Percentiles rank a stretch among this genome's conserved stretches.
phyloP scores from a whole-genome alignment of 2,329 filamentous ascomycete genomes.

The Neospermospora avenae region DNA sequence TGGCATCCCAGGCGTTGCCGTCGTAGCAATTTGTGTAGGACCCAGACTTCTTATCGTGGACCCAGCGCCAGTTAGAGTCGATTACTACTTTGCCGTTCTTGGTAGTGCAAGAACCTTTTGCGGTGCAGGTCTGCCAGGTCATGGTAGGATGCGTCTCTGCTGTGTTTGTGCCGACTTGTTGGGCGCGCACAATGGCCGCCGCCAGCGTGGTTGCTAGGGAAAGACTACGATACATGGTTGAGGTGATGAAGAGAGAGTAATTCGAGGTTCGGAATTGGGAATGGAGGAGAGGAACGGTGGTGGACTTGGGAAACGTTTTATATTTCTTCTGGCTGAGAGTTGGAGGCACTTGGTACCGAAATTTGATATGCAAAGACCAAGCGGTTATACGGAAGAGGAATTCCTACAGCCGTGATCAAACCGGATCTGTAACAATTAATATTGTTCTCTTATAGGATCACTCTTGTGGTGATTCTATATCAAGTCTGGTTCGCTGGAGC shows the following conservation, averaged over 20 bases:
- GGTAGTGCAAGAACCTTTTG: slow-evolving; percentile 42
- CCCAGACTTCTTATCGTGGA: slow-evolving; percentile 41
- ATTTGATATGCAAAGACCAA: not conserved
- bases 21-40: slow-evolving; percentile 40
- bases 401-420: slow-evolving; percentile 8
- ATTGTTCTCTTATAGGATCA: not conserved
- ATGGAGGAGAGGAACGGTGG: not conserved
- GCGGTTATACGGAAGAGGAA: slow-evolving; percentile 5
- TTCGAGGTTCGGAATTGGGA: not conserved
- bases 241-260: not conserved
- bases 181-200: slow-evolving; percentile 39
- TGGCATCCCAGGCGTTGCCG: slow-evolving; percentile 41
- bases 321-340: not conserved
- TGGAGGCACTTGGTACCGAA: not conserved
- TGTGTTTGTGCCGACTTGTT: slow-evolving; percentile 45
- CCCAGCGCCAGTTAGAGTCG: slow-evolving; percentile 57
- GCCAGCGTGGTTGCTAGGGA: slow-evolving; percentile 42
- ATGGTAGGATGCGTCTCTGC: slow-evolving; percentile 51
- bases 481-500: not conserved
- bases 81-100: slow-evolving; percentile 47
- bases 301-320: not conserved
- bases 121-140: slow-evolving; percentile 48
- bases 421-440: not conserved
- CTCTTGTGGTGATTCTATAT: too few species aligned
- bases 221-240: slow-evolving; percentile 32